A percentile compares a stretch with the other conserved stretches of the same genome.
These are phyloP conservation scores for Pythium grandisporangium DNA, from an alignment of 352 stramenopile genomes.

Conservation along the genomic window DNA sequence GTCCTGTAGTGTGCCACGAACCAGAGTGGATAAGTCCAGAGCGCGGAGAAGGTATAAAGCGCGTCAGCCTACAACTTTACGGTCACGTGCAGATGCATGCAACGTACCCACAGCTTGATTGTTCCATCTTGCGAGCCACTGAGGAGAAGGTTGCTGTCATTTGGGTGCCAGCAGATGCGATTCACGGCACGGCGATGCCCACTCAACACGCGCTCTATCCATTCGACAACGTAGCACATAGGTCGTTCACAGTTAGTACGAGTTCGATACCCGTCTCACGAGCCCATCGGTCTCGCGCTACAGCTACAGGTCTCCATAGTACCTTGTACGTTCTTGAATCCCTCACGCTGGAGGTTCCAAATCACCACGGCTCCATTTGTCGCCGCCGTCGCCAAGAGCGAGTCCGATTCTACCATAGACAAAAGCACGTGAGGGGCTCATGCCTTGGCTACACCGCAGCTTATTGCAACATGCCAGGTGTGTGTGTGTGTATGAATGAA, in stretches of 20 bases:
- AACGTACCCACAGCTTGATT: conserved; percentile 79
- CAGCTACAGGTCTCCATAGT: no score
- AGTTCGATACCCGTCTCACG: no score
- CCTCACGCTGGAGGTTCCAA: conserved; percentile 83
- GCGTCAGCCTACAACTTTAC: not conserved
- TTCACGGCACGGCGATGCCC: conserved; percentile 81
- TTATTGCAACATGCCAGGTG: no score
- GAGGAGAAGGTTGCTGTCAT: conserved; percentile 68
- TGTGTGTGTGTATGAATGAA: not conserved
- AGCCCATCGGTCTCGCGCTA: no score
- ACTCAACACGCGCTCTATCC: conserved; percentile 62
- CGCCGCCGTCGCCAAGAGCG: conserved; percentile 73
- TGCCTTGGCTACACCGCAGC: no score
- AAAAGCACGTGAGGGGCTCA: not conserved
- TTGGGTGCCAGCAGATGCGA: conserved; percentile 84
- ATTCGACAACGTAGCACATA: not conserved
- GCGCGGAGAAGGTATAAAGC: no score
- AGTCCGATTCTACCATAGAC: conserved; percentile 50
- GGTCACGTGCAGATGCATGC: no score
- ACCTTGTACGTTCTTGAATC: conserved; percentile 85
- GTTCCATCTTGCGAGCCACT: conserved; percentile 83
- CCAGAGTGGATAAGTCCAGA: no score
- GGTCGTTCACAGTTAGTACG: conserved; percentile 2
- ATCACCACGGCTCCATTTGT: conserved; percentile 83
- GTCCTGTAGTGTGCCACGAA: conserved; percentile 27